Evolutionary conservation across 345 rosid species (phyloP).

Genomic region (Lepidium didymum): DNA sequence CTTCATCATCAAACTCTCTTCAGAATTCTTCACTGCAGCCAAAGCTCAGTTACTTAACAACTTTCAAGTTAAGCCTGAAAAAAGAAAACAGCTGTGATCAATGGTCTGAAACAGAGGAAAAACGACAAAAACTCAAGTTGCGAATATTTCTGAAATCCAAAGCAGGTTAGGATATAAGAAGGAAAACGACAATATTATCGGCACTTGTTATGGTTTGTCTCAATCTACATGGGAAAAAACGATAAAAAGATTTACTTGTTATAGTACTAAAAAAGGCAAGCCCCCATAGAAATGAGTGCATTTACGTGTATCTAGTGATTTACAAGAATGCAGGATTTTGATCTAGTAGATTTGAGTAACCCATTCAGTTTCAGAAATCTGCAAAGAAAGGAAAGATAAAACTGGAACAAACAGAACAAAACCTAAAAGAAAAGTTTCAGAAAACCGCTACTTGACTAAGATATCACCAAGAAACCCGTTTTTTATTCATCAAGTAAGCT

Average conservation of each 20-base stretch:
- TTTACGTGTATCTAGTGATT: not conserved
- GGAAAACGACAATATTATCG: conserved; percentile 11
- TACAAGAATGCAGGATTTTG: not conserved
- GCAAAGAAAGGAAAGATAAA: conserved; percentile 4
- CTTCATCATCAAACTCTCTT: conserved; percentile 41
- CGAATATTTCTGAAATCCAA: conserved; percentile 18
- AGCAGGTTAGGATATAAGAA: not conserved
- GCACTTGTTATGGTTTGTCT: conserved; percentile 6
- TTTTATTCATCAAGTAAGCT: not conserved
- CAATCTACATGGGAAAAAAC: not conserved
- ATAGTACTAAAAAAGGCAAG: not conserved
- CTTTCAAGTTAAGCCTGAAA: not conserved
- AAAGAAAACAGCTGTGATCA: not conserved
- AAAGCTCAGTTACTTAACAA: conserved; percentile 7
- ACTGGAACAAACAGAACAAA: not conserved
- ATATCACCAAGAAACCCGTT: conserved; percentile 1
- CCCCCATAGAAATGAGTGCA: not conserved
- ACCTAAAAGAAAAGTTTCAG: not conserved
- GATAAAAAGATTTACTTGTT: not conserved
- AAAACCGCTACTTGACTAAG: not conserved
- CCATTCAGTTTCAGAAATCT: not conserved
- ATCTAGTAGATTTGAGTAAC: not conserved
- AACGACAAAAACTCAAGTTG: conserved; percentile 11
- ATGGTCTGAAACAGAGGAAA: not conserved
- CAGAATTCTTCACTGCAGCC: conserved; percentile 13